These are phyloP conservation scores for Talaromyces sp. DNA, from an alignment of 2,329 filamentous ascomycete genomes.

Conservation along the genomic window DNA sequence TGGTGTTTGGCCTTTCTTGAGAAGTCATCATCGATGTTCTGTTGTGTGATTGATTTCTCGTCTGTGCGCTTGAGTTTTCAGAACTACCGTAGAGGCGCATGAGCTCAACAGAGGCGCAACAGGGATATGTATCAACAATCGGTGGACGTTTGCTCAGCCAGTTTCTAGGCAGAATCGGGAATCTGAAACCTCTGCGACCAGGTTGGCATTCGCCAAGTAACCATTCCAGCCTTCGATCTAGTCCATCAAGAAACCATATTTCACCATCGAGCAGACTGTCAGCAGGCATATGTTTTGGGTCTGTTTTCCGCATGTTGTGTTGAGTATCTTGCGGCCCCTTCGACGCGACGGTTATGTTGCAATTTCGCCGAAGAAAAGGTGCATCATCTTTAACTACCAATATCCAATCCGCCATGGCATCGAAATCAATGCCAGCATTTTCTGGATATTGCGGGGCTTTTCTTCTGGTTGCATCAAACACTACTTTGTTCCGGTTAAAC, in stretches of 20 bases:
- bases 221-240: slow-evolving; percentile 35
- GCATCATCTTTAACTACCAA: not conserved
- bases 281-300: no score
- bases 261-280: slow-evolving; percentile 25
- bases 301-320: not conserved
- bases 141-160: slow-evolving; percentile 38
- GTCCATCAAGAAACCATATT: slow-evolving; percentile 26
- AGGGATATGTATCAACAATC: slow-evolving; percentile 35
- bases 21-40: not conserved
- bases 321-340: not conserved
- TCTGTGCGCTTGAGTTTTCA: slow-evolving; percentile 20
- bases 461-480: not conserved
- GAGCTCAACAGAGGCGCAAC: slow-evolving; percentile 25
- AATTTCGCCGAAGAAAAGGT: not conserved
- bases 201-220: slow-evolving; percentile 32
- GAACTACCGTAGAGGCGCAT: slow-evolving; percentile 31
- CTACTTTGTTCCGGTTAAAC: not conserved
- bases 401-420: not conserved
- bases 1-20: not conserved
- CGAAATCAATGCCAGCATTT: not conserved
- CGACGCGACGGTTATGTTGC: not conserved
- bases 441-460: not conserved
- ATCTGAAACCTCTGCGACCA: slow-evolving; percentile 35
- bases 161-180: slow-evolving; percentile 35
- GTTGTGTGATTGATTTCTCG: not conserved